Percentiles rank a stretch among this genome's conserved stretches.
Conservation (phyloP, 495 filamentous ascomycete genomes). For the Choiromyces venosus region DNA sequence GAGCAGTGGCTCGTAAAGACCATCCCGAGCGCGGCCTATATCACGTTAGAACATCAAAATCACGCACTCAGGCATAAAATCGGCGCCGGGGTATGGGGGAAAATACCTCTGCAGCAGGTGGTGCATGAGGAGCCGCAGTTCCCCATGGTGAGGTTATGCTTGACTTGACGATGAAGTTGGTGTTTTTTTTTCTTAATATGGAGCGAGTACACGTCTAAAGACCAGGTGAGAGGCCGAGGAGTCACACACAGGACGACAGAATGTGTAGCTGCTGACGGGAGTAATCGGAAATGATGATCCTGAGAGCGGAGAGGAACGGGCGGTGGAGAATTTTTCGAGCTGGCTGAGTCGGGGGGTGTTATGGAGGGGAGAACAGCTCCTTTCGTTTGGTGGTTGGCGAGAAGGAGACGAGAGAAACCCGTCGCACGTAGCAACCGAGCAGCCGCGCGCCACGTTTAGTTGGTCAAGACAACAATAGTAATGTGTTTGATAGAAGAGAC, state of each 20-base stretch:
- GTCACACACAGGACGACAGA: slow-evolving; percentile 35
- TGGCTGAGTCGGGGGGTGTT: slow-evolving; percentile 12
- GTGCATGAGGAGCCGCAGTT: slow-evolving; percentile 49
- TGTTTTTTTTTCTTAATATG: slow-evolving; percentile 18
- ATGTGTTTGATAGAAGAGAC: background rate
- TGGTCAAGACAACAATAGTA: slow-evolving; percentile 2
- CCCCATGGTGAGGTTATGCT: slow-evolving; percentile 41
- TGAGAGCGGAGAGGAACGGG: background rate
- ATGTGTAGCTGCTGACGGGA: slow-evolving; percentile 19
- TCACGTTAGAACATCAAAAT: slow-evolving; percentile 35
- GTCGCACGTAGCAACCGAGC: slow-evolving; percentile 32
- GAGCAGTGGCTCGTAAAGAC: slow-evolving; percentile 88
- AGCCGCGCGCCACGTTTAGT: slow-evolving; percentile 36
- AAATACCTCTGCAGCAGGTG: slow-evolving; percentile 52
- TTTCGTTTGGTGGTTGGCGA: slow-evolving; percentile 22
- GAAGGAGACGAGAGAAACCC: slow-evolving; percentile 9
- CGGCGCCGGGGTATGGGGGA: slow-evolving; percentile 4
- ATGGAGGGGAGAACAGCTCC: slow-evolving; percentile 14
- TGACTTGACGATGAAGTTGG: slow-evolving; percentile 10
- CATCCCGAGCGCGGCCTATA: slow-evolving; percentile 80
- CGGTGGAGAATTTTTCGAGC: background rate
- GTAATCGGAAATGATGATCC: slow-evolving; percentile 7
- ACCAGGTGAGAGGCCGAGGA: slow-evolving; percentile 22
- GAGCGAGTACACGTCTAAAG: slow-evolving; percentile 5
- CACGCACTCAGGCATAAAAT: slow-evolving; percentile 16